A percentile compares a stretch with the other conserved stretches of the same genome.
These are phyloP conservation scores for Zymoseptoria crescenta DNA, from an alignment of 2,329 filamentous ascomycete species.

Conservation along the genomic window DNA sequence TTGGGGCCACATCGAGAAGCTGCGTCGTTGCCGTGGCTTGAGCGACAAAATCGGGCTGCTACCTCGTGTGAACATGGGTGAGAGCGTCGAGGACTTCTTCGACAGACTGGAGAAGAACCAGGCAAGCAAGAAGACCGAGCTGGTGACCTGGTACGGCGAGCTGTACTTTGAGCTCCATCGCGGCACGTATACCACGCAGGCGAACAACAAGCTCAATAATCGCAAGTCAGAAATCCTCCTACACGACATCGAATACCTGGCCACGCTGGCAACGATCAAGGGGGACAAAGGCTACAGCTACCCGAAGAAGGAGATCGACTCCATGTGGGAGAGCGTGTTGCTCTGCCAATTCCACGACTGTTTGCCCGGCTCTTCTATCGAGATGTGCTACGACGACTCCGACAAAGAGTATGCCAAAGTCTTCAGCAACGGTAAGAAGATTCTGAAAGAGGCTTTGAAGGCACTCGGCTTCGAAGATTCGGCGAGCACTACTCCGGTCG, in stretches of 20 bases:
- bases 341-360: constrained; percentile 98
- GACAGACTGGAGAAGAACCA: constrained; percentile 73
- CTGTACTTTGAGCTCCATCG: constrained; percentile 96
- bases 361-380: constrained; percentile 86
- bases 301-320: constrained; percentile 86
- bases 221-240: constrained; percentile 76
- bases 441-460: constrained; percentile 62
- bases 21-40: constrained; percentile 83
- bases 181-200: constrained; percentile 93
- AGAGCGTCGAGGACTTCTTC: constrained; percentile 92
- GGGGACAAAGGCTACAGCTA: constrained; percentile 65
- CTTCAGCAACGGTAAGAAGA: constrained; percentile 65
- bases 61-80: constrained; percentile 80
- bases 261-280: constrained; percentile 74
- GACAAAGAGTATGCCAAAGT: constrained; percentile 79
- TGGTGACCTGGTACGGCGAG: constrained; percentile 96
- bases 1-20: constrained; percentile 88
- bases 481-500: constrained; percentile 46
- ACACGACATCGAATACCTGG: constrained; percentile 78
- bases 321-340: constrained; percentile 88
- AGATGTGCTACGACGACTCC: constrained; percentile 97
- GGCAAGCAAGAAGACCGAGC: constrained; percentile 51
- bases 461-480: constrained; percentile 56
- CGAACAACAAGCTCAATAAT: constrained; percentile 95
- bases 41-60: constrained; percentile 77